phyloP scores from a whole-genome alignment of 2,329 filamentous ascomycete genomes.

The Trichoderma atrobrunneum region DNA sequence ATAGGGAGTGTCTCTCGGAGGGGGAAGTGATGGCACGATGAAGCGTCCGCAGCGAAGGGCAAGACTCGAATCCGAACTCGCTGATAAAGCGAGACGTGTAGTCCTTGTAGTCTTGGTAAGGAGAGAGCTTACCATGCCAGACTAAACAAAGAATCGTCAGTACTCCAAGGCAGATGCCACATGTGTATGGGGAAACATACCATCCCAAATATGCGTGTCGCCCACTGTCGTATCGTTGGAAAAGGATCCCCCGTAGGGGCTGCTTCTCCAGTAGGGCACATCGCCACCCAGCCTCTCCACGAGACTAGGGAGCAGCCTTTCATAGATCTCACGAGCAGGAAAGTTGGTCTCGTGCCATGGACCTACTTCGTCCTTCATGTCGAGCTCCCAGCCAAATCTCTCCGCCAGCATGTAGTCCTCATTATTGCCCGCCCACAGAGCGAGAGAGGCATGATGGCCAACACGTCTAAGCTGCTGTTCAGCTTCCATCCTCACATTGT shows the following conservation, averaged over 20 bases:
- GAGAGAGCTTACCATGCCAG: background rate
- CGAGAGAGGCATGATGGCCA: slow-evolving; percentile 60
- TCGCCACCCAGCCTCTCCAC: slow-evolving; percentile 58
- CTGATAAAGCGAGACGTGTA: background rate
- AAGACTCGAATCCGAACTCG: background rate
- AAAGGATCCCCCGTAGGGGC: background rate
- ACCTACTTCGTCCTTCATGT: slow-evolving; percentile 58
- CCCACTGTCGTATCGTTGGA: background rate
- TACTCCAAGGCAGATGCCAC: background rate
- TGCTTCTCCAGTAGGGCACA: slow-evolving; percentile 49
- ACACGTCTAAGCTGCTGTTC: slow-evolving; percentile 58
- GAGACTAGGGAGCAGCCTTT: slow-evolving; percentile 66
- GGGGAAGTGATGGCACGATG: background rate
- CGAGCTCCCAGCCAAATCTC: slow-evolving; percentile 68
- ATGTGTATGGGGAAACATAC: background rate
- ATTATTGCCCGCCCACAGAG: slow-evolving; percentile 76
- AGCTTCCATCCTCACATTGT: slow-evolving; percentile 57
- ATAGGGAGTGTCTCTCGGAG: background rate
- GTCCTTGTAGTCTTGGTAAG: background rate
- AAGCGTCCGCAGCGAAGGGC: background rate
- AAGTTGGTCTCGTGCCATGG: slow-evolving; percentile 75
- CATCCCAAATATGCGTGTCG: background rate
- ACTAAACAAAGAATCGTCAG: background rate
- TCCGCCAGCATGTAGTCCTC: slow-evolving; percentile 47
- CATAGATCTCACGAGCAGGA: slow-evolving; percentile 73